A percentile compares a stretch with the other conserved stretches of the same genome.
Evolutionary conservation across 768 basidiomycete species (phyloP).

Genomic region (Hortiboletus campestris): DNA sequence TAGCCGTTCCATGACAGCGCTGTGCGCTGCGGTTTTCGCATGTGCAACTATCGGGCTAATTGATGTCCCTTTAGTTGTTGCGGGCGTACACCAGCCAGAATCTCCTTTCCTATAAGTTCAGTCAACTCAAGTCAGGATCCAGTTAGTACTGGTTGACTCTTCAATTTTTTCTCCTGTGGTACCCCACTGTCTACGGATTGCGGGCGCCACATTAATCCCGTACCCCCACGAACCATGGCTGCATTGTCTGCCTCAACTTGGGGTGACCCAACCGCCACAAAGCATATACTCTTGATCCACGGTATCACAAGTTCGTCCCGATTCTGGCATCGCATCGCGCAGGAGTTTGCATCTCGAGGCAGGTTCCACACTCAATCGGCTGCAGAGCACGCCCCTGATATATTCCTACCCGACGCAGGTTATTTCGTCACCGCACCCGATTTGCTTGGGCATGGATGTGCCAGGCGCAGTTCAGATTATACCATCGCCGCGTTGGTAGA

Average conservation of each 20-base stretch:
- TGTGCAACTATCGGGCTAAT: too few species aligned
- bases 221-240: not conserved
- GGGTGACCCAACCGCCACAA: constrained; percentile 15
- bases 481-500: constrained; percentile 7
- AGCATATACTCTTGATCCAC: constrained; percentile 16
- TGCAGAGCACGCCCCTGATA: not conserved
- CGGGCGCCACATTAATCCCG: too few species aligned
- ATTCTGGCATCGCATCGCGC: constrained; percentile 11
- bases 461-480: not conserved
- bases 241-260: constrained; percentile 9
- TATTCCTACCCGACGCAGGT: constrained; percentile 4
- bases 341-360: constrained; percentile 13
- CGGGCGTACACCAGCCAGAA: too few species aligned
- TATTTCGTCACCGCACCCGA: constrained; percentile 21
- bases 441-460: constrained; percentile 16
- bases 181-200: too few species aligned
- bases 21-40: too few species aligned
- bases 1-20: too few species aligned
- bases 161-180: too few species aligned
- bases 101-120: too few species aligned
- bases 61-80: too few species aligned
- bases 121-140: too few species aligned
- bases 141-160: too few species aligned
- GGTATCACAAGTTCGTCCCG: constrained; percentile 13
- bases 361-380: not conserved